phyloP scores from a whole-genome alignment of 257 asterid genomes.

The Solanum bukasovii region DNA sequence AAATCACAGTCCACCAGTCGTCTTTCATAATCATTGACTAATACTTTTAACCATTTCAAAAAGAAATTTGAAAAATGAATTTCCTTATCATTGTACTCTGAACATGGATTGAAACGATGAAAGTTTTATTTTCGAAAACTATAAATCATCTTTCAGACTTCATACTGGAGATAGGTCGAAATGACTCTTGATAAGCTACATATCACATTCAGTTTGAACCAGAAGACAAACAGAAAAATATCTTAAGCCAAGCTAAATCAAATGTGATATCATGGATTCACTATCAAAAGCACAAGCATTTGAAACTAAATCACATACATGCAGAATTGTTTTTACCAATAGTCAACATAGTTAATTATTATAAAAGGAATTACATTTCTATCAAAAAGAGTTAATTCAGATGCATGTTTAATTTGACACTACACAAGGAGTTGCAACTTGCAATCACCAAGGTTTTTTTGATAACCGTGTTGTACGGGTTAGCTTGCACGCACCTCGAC shows the following conservation, averaged over 20 bases:
- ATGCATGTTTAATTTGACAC: background rate
- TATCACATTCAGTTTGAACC: background rate
- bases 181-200: background rate
- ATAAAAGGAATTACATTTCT: background rate
- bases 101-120: background rate
- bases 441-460: background rate
- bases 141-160: background rate
- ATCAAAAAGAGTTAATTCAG: background rate
- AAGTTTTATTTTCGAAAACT: background rate
- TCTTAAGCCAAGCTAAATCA: background rate
- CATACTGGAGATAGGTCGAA: background rate
- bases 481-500: background rate
- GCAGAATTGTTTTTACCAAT: background rate
- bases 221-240: background rate
- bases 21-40: background rate
- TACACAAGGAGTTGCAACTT: background rate
- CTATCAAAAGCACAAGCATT: background rate
- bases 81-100: background rate
- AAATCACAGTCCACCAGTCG: background rate
- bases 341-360: background rate
- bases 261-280: background rate
- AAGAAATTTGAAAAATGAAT: background rate
- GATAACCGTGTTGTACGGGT: background rate
- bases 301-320: background rate
- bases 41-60: background rate